Evolutionary conservation across 2,329 filamentous ascomycete genomes (phyloP).

Genomic region (Albophoma yamanashiensis): DNA sequence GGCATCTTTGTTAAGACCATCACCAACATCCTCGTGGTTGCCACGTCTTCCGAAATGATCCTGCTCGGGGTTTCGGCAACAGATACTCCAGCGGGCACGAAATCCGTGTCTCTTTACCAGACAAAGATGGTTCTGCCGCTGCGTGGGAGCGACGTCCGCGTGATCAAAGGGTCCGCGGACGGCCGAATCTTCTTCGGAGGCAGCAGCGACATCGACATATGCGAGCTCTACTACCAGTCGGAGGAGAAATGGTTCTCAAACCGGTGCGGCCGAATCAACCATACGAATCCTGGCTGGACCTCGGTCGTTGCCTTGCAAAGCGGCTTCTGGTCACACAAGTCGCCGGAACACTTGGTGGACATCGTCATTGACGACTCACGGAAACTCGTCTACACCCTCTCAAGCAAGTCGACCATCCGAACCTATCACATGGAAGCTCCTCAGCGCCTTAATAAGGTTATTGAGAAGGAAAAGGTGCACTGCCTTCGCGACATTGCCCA

Average conservation of each 20-base stretch:
- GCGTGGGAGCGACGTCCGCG: constrained; percentile 63
- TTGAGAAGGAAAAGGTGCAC: constrained; percentile 52
- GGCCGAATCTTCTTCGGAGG: constrained; percentile 93
- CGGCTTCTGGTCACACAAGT: constrained; percentile 38
- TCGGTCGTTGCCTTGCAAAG: constrained; percentile 45
- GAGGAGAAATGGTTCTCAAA: constrained; percentile 95
- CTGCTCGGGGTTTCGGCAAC: constrained; percentile 73
- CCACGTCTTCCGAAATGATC: constrained; percentile 75
- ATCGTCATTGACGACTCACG: constrained; percentile 84
- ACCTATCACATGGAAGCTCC: constrained; percentile 75
- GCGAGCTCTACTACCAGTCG: constrained; percentile 92
- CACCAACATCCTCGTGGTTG: constrained; percentile 79
- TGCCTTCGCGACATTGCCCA: constrained; percentile 70
- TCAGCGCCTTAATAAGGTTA: constrained; percentile 50
- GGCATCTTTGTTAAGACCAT: constrained; percentile 84
- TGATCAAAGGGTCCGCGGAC: constrained; percentile 70
- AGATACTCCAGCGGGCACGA: constrained; percentile 56
- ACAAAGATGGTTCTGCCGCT: constrained; percentile 76
- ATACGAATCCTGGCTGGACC: constrained; percentile 64
- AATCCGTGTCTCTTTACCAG: constrained; percentile 69
- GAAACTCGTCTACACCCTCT: constrained; percentile 84
- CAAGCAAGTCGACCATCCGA: constrained; percentile 76
- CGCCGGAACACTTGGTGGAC: constrained; percentile 57
- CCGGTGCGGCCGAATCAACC: constrained; percentile 79
- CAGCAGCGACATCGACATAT: constrained; percentile 70